phyloP scores from a whole-genome alignment of 352 stramenopile species.

The Phytophthora tentaculata region DNA sequence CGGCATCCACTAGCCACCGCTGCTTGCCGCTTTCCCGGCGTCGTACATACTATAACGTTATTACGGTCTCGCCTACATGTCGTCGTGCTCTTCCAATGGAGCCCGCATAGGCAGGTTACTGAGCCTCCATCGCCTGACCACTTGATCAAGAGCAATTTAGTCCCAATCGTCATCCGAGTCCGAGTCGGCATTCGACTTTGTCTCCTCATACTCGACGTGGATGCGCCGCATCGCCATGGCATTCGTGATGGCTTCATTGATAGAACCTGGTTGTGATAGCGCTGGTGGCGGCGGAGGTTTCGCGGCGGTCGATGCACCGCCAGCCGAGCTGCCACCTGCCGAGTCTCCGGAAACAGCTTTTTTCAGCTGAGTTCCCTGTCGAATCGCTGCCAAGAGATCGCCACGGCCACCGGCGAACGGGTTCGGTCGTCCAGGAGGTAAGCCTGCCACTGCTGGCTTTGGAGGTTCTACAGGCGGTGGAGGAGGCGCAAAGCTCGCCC shows the following conservation, averaged over 20 bases:
- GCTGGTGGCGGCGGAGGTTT: slow-evolving; percentile 34
- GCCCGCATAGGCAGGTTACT: slow-evolving; percentile 13
- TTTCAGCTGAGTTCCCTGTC: slow-evolving; percentile 65
- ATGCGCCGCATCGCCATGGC: slow-evolving; percentile 82
- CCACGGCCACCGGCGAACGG: slow-evolving; percentile 70
- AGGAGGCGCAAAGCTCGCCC: slow-evolving; percentile 38
- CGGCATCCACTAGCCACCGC: slow-evolving; percentile 14
- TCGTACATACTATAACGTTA: slow-evolving; percentile 35
- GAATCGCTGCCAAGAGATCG: slow-evolving; percentile 81
- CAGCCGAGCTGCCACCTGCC: slow-evolving; percentile 9
- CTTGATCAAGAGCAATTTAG: slow-evolving; percentile 29
- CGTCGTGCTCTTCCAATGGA: slow-evolving; percentile 40
- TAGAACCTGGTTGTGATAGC: slow-evolving; percentile 55
- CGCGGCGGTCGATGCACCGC: slow-evolving; percentile 20
- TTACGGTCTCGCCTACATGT: slow-evolving; percentile 22
- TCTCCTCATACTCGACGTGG: slow-evolving; percentile 82
- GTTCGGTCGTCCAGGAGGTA: slow-evolving; percentile 68
- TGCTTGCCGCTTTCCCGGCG: slow-evolving; percentile 10
- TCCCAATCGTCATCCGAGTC: slow-evolving; percentile 88
- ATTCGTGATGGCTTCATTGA: slow-evolving; percentile 84
- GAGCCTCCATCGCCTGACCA: slow-evolving; percentile 15
- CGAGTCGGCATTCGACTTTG: slow-evolving; percentile 59
- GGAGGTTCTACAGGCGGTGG: slow-evolving; percentile 15
- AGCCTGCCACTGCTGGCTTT: slow-evolving; percentile 42
- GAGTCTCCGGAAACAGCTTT: slow-evolving; percentile 32